Evolutionary conservation across 495 filamentous ascomycete genomes (phyloP).

Genomic region (Daldinia childiae): DNA sequence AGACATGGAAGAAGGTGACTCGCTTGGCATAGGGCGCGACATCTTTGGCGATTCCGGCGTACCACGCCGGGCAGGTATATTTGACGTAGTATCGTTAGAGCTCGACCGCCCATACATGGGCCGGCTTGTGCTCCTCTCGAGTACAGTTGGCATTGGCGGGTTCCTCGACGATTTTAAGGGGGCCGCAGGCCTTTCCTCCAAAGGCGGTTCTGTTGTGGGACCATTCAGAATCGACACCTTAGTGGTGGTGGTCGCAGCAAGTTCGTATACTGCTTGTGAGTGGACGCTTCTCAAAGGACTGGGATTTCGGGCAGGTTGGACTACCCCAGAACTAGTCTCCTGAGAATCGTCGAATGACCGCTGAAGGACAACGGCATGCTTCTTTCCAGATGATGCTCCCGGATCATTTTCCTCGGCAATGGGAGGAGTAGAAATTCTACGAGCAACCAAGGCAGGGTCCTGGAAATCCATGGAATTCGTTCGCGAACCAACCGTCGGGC

Average conservation of each 20-base stretch:
- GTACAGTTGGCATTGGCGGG: conserved; percentile 48
- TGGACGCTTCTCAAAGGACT: conserved; percentile 39
- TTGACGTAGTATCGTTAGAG: conserved; percentile 24
- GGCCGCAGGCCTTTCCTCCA: conserved; percentile 45
- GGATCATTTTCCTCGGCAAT: conserved; percentile 50
- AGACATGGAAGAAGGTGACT: conserved; percentile 52
- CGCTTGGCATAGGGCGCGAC: conserved; percentile 33
- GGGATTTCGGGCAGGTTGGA: conserved; percentile 37
- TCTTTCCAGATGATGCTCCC: conserved; percentile 17
- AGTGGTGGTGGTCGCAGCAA: conserved; percentile 46
- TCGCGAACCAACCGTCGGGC: conserved; percentile 53
- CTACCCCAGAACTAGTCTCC: conserved; percentile 12
- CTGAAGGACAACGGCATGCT: conserved; percentile 25
- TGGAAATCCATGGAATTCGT: conserved; percentile 52
- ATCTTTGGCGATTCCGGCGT: conserved; percentile 43
- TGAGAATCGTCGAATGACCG: conserved; percentile 23
- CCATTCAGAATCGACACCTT: conserved; percentile 51
- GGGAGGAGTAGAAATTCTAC: conserved; percentile 53
- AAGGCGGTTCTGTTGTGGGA: conserved; percentile 34
- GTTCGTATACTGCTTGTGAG: conserved; percentile 26
- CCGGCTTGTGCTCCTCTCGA: conserved; percentile 53
- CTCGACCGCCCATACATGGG: conserved; percentile 37
- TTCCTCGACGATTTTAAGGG: conserved; percentile 39
- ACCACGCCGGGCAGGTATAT: conserved; percentile 22
- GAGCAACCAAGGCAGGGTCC: conserved; percentile 42